Evolutionary conservation across 805 yeast species (phyloP).

Genomic region (Ogataea philodendri): DNA sequence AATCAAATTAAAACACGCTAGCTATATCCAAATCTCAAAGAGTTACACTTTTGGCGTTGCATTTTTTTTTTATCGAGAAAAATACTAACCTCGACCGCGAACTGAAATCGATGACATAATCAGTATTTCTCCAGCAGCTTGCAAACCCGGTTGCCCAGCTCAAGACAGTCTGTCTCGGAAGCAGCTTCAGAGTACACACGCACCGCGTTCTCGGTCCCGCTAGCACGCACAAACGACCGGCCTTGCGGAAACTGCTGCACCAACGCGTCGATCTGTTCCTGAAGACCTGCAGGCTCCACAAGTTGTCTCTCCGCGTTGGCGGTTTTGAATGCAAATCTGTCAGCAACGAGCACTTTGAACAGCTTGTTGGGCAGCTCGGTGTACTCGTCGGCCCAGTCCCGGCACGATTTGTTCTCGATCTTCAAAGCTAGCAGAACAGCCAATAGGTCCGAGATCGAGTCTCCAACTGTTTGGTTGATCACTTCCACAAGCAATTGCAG

Average conservation of each 20-base stretch:
- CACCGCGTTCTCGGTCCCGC: conserved; percentile 97
- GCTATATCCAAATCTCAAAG: conserved; percentile 3
- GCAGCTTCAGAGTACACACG: conserved; percentile 91
- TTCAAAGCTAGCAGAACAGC: conserved; percentile 67
- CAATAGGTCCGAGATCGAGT: conserved; percentile 89
- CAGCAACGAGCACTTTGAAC: conserved; percentile 78
- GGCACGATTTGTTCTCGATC: conserved; percentile 46
- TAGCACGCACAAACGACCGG: conserved; percentile 91
- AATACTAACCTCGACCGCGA: no score
- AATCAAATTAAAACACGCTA: neutral
- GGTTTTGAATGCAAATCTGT: conserved; percentile 75
- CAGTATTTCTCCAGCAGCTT: conserved; percentile 31
- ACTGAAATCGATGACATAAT: conserved; percentile 8
- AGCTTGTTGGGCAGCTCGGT: conserved; percentile 84
- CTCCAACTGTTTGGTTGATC: conserved; percentile 98
- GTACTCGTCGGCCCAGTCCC: conserved; percentile 74
- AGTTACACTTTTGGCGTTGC: conserved; percentile 5
- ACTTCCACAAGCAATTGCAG: conserved; percentile 62
- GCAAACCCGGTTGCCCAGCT: conserved; percentile 42
- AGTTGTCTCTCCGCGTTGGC: conserved; percentile 88
- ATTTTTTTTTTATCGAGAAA: conserved; percentile 1
- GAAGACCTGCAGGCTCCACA: conserved; percentile 75
- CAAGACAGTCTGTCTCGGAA: conserved; percentile 45
- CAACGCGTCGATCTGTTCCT: conserved; percentile 61
- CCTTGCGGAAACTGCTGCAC: conserved; percentile 59